A percentile compares a stretch with the other conserved stretches of the same genome.
Conservation (phyloP, 2,329 filamentous ascomycete species). For the Aspergillus sp. region DNA sequence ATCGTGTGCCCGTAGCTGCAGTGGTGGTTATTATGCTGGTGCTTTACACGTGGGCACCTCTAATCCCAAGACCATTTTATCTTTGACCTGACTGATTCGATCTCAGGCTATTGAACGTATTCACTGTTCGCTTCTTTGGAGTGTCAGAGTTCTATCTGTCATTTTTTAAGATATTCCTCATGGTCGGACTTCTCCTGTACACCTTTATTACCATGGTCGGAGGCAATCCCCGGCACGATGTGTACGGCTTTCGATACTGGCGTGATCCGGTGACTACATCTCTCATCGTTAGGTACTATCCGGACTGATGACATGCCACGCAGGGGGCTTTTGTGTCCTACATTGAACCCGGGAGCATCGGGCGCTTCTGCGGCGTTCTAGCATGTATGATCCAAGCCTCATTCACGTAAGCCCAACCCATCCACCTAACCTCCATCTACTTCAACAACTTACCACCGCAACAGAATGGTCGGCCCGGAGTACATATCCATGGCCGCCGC, state of each 20-base stretch:
- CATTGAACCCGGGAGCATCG: conserved; percentile 62
- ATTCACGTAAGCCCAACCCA: conserved; percentile 49
- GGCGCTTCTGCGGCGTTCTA: conserved; percentile 54
- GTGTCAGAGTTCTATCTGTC: conserved; percentile 52
- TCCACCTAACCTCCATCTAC: not conserved
- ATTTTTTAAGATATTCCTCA: conserved; percentile 43
- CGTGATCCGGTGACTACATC: conserved; percentile 50
- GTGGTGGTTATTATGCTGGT: conserved; percentile 42
- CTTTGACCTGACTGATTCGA: not conserved
- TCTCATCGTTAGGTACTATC: not conserved
- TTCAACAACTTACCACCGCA: not conserved
- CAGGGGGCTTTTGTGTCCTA: conserved; percentile 64
- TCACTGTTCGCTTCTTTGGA: conserved; percentile 49
- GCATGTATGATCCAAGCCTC: conserved; percentile 72
- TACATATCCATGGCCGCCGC: conserved; percentile 64
- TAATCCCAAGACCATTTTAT: too few species aligned
- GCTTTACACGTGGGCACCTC: conserved; percentile 32
- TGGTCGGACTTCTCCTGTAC: conserved; percentile 33
- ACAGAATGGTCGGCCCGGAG: conserved; percentile 61
- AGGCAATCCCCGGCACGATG: conserved; percentile 69
- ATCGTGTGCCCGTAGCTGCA: conserved; percentile 41
- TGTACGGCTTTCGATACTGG: conserved; percentile 71
- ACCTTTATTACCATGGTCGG: conserved; percentile 81
- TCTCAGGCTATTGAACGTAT: conserved; percentile 39
- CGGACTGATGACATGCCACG: not conserved